These are phyloP conservation scores for Eucalyptus sp. DNA, from an alignment of 345 rosid genomes.

Conservation along the genomic window DNA sequence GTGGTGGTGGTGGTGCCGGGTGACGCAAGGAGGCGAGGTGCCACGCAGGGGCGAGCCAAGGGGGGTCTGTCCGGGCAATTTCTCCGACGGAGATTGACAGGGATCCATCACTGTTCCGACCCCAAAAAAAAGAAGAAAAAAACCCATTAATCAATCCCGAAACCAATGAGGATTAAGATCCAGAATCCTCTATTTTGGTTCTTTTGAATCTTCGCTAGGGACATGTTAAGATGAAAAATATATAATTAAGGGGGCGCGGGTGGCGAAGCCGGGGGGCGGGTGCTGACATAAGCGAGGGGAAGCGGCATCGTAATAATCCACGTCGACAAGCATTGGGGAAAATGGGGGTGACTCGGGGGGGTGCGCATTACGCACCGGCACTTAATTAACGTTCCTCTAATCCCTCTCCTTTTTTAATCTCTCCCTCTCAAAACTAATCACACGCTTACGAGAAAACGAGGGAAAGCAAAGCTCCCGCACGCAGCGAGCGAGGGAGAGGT, in stretches of 20 bases:
- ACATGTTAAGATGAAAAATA: not conserved
- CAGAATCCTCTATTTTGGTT: not conserved
- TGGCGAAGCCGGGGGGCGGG: not conserved
- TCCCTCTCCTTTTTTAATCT: not conserved
- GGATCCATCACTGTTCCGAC: not conserved
- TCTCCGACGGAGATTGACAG: not conserved
- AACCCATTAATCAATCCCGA: not conserved
- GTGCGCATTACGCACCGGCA: constrained; percentile 27
- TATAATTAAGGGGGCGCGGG: not conserved
- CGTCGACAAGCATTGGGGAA: constrained; percentile 19
- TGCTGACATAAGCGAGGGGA: constrained; percentile 16
- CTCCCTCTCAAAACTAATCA: not conserved
- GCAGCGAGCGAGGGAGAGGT: not conserved
- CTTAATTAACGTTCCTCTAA: constrained; percentile 1
- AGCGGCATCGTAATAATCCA: constrained; percentile 32
- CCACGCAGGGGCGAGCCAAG: not conserved
- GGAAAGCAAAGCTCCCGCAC: not conserved
- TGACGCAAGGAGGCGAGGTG: not conserved
- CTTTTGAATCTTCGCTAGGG: not conserved
- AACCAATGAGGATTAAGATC: not conserved
- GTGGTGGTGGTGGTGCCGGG: not conserved
- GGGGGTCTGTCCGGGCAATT: not conserved
- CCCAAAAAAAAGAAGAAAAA: fast-evolving
- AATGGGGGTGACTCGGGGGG: not conserved
- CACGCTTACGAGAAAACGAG: not conserved